Conservation (phyloP, 371 early-diverging fungal species). For the Circinella umbellata region DNA sequence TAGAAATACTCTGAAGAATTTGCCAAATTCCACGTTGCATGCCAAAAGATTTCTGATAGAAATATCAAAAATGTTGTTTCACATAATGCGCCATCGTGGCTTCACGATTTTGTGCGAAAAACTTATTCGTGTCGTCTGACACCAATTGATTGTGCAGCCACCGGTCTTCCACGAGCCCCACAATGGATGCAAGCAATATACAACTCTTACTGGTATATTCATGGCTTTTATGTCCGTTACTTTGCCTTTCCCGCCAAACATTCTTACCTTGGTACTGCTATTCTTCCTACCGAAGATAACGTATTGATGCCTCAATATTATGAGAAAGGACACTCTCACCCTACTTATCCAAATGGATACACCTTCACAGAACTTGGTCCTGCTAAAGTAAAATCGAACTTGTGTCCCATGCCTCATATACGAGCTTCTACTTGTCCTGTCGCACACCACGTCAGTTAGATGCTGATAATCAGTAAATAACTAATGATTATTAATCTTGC, state of each 20-base stretch:
- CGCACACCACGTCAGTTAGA: too few species aligned
- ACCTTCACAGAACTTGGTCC: conserved; percentile 43
- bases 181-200: neutral
- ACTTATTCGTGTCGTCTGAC: conserved; percentile 24
- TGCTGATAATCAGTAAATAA: too few species aligned
- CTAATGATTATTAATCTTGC: too few species aligned
- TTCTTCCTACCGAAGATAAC: conserved; percentile 26
- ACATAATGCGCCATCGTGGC: neutral
- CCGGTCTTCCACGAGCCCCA: conserved; percentile 17
- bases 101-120: neutral
- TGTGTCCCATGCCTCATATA: too few species aligned
- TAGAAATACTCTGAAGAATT: too few species aligned
- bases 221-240: conserved; percentile 29
- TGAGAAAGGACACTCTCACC: conserved; percentile 19
- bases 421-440: too few species aligned
- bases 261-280: conserved; percentile 28
- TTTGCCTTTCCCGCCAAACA: conserved; percentile 34
- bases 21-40: conserved; percentile 19
- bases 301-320: conserved; percentile 30
- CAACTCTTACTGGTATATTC: neutral
- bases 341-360: conserved; percentile 41
- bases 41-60: conserved; percentile 29
- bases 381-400: too few species aligned
- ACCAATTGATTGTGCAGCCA: conserved; percentile 26
- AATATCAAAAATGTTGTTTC: conserved; percentile 23